Conservation (phyloP, 2,329 filamentous ascomycete genomes). For the Xylaria sp. region DNA sequence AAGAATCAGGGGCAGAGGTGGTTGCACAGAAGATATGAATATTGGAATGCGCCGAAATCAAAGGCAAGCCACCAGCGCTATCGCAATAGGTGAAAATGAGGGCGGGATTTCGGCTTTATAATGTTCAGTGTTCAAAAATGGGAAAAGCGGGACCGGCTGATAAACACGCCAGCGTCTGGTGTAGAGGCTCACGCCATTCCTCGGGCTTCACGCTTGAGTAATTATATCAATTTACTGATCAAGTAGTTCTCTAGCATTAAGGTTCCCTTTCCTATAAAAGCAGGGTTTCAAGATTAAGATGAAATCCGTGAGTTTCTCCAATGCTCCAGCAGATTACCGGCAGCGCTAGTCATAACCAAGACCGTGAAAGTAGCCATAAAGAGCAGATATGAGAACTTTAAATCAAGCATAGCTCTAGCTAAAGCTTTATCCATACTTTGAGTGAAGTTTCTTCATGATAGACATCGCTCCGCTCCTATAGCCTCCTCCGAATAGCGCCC, state of each 20-base stretch:
- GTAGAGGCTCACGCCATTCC: neutral
- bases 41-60: neutral
- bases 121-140: constrained; percentile 16
- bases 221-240: neutral
- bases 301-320: neutral
- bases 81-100: constrained; percentile 10
- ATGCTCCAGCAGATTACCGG: neutral
- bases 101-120: constrained; percentile 10
- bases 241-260: neutral
- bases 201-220: neutral
- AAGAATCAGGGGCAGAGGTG: neutral
- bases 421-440: constrained; percentile 70
- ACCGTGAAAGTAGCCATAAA: neutral
- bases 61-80: neutral
- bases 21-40: neutral
- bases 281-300: neutral
- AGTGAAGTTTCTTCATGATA: constrained; percentile 79
- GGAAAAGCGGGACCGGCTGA: constrained; percentile 30
- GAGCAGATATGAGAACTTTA: neutral
- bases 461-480: constrained; percentile 80
- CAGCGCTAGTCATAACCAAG: neutral
- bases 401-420: neutral
- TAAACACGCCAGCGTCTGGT: constrained; percentile 5
- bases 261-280: neutral
- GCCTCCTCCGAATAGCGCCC: constrained; percentile 82